Evolutionary conservation across 2,329 filamentous ascomycete genomes (phyloP), one percentile per base, ranked within the genome.

Genomic region (Ophiostoma angusticollis): DNA sequence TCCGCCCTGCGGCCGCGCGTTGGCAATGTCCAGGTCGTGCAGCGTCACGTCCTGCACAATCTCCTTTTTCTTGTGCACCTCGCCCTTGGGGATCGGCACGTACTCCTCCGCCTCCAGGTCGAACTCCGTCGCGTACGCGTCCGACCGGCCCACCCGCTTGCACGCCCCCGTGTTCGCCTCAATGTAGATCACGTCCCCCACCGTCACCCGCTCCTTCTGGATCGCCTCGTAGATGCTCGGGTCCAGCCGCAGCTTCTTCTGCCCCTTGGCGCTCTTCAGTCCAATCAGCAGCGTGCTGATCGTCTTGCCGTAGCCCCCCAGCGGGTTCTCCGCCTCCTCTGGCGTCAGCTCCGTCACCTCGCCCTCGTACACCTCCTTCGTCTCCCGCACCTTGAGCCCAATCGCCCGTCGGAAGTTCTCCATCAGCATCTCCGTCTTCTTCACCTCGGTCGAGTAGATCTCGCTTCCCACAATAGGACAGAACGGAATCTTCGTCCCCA

Each of bases 41-140:
- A 98, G 72, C 32, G 91, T 95, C 46, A 98, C 91, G 54, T 98
- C 91, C 60, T 98, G 91, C 25, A 98, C 91, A 51, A 98, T 93
- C 64, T 98, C 91, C 70, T 98, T 98, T 77, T 95, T 96, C 75
- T 98, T 98, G 69, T 96, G 91, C 39, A 98, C 91, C 55, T 98
- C 91, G 42, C 91, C 91, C 68, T 98, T 98, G 42, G 91, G 91
- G 47, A 98, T 93, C 6, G 91, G 91, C 48, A 98, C 91, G 59
- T 98, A 98, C 63, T 98, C 91, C 63, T 98, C 91, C 2, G 91
- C 91, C 65, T 98, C 91, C 31, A 98, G 76, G 58, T 98, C 91
- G 58, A 98, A 98, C 59, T 98, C 91, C 37, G 91, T 98, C 21
- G 87, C 89, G 59, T 96, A 96, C 21, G 91, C 91, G 58, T 98